A percentile compares a stretch with the other conserved stretches of the same genome.
These are phyloP conservation scores for Yamadazyma sp. DNA, from an alignment of 805 yeast species.

Conservation along the genomic window DNA sequence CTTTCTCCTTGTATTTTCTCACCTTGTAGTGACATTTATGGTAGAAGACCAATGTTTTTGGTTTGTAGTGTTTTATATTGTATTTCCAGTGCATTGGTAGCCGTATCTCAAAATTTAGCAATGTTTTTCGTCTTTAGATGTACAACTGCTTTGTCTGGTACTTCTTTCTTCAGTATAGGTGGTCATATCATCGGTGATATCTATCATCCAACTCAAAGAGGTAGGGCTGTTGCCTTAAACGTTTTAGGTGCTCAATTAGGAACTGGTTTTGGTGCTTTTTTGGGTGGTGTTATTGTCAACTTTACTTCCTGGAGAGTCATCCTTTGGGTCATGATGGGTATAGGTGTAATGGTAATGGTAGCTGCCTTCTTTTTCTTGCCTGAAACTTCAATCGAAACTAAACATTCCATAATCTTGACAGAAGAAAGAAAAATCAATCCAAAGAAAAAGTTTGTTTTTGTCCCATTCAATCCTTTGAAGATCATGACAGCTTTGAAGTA, in stretches of 20 bases:
- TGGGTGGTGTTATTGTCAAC: slow-evolving; percentile 53
- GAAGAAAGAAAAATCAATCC: slow-evolving; percentile 18
- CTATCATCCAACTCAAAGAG: slow-evolving; percentile 48
- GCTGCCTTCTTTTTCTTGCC: slow-evolving; percentile 40
- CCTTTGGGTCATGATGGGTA: slow-evolving; percentile 46
- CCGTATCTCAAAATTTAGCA: slow-evolving; percentile 48
- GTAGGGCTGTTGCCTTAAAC: slow-evolving; percentile 48
- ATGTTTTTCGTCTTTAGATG: slow-evolving; percentile 54
- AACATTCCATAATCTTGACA: slow-evolving; percentile 22
- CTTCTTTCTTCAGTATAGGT: slow-evolving; percentile 53
- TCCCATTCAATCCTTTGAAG: slow-evolving; percentile 45
- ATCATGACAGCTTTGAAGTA: slow-evolving; percentile 41
- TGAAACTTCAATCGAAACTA: slow-evolving; percentile 41
- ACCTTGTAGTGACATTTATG: slow-evolving; percentile 53
- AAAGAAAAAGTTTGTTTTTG: slow-evolving; percentile 34
- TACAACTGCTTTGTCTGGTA: slow-evolving; percentile 50
- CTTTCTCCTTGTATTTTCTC: slow-evolving; percentile 48
- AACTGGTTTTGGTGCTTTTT: slow-evolving; percentile 50
- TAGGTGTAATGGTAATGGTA: slow-evolving; percentile 34
- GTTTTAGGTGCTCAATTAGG: slow-evolving; percentile 53
- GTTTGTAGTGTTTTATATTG: slow-evolving; percentile 32
- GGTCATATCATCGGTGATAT: slow-evolving; percentile 52
- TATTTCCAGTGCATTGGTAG: slow-evolving; percentile 28
- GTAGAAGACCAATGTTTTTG: slow-evolving; percentile 45
- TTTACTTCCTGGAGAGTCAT: slow-evolving; percentile 53